Evolutionary conservation across 73 alveolate genomes (phyloP).

Genomic region (Paramecium tetraurelia): DNA sequence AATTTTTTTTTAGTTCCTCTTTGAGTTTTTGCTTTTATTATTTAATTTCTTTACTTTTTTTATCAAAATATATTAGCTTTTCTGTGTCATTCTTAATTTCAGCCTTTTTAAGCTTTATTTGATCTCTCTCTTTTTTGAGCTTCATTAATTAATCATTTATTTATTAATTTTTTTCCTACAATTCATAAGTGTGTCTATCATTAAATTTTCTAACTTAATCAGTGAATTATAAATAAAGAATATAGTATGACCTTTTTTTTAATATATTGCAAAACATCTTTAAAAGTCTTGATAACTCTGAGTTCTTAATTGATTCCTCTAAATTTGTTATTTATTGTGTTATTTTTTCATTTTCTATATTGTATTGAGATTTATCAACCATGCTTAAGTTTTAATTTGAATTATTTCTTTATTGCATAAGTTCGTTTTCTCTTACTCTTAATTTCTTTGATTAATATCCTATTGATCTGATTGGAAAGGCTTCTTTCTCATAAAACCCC

Average conservation of each 20-base stretch:
- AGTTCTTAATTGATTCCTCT: not conserved
- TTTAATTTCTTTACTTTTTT: not conserved
- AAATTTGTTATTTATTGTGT: not conserved
- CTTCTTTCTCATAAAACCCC: not conserved
- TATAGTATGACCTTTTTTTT: not conserved
- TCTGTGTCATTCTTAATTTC: too few relatives aligned
- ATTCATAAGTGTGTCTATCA: not conserved
- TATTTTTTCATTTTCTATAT: not conserved
- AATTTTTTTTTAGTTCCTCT: not conserved
- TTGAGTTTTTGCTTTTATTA: not conserved
- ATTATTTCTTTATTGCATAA: not conserved
- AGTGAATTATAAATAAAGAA: not conserved
- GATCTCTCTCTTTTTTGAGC: not conserved
- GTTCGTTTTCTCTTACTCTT: not conserved
- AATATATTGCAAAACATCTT: not conserved
- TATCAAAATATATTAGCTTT: not conserved
- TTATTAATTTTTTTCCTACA: not conserved
- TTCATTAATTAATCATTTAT: not conserved
- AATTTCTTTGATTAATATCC: not conserved
- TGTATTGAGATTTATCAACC: too few relatives aligned
- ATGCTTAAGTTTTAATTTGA: too few relatives aligned
- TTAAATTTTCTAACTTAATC: not conserved
- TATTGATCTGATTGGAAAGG: not conserved
- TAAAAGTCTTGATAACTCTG: not conserved
- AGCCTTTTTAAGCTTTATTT: not conserved